Percentiles rank a stretch among this genome's conserved stretches.
phyloP scores from a whole-genome alignment of 1,284 basidiomycete species.

The Hortiboletus rubellus region DNA sequence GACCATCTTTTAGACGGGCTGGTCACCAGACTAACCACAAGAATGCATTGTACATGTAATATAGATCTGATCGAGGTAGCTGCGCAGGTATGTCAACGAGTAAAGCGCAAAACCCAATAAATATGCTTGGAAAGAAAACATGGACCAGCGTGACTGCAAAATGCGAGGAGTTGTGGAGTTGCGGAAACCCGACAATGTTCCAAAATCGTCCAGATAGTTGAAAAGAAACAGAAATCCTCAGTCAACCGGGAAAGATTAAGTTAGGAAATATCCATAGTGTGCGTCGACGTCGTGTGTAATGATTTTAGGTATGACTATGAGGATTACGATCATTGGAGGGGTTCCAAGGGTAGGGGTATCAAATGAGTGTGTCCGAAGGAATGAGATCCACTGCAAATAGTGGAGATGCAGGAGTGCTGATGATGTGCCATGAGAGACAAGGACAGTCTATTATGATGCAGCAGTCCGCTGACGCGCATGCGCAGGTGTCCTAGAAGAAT shows the following conservation, averaged over 20 bases:
- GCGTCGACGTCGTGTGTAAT: conserved; percentile 15
- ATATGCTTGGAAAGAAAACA: conserved; percentile 13
- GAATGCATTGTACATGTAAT: conserved; percentile 30
- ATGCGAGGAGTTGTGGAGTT: conserved; percentile 11
- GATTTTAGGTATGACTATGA: conserved; percentile 18
- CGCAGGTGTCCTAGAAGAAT: conserved; percentile 15
- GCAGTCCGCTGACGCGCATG: conserved; percentile 21
- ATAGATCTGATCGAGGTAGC: conserved; percentile 22
- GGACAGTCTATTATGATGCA: conserved; percentile 23
- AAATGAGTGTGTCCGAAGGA: conserved; percentile 32
- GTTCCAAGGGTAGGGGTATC: conserved; percentile 30
- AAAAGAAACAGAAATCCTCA: conserved; percentile 7
- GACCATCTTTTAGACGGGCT: neutral
- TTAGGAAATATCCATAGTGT: conserved; percentile 28
- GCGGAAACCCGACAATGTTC: conserved; percentile 12
- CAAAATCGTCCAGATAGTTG: conserved; percentile 22
- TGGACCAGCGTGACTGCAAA: conserved; percentile 15
- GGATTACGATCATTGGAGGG: conserved; percentile 12
- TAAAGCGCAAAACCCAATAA: conserved; percentile 7
- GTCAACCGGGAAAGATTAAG: conserved; percentile 18
- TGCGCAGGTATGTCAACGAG: conserved; percentile 12
- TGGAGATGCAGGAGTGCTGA: conserved; percentile 10
- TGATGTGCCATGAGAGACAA: neutral
- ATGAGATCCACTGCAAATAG: conserved; percentile 9
- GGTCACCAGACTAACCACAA: conserved; percentile 4